phyloP scores from a whole-genome alignment of 1,139 yeast species.

The Suhomyces chickasaworum region DNA sequence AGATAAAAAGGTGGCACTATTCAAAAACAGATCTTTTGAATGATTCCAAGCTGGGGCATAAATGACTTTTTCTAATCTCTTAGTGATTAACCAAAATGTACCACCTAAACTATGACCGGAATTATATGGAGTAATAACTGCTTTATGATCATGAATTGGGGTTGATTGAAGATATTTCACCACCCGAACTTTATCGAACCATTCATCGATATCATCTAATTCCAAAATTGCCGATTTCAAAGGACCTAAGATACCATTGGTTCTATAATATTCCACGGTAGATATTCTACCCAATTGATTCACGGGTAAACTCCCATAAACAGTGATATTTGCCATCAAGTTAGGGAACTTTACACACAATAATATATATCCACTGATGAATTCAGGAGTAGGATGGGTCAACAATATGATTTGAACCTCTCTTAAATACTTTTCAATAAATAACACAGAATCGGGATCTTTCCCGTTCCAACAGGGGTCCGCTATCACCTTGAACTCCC shows the following conservation, averaged over 20 bases:
- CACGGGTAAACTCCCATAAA: slow-evolving; percentile 87
- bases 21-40: slow-evolving; percentile 80
- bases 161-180: slow-evolving; percentile 81
- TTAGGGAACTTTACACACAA: slow-evolving; percentile 63
- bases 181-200: slow-evolving; percentile 68
- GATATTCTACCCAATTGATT: slow-evolving; percentile 83
- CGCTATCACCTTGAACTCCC: slow-evolving; percentile 54
- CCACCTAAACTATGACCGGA: slow-evolving; percentile 97
- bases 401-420: slow-evolving; percentile 68
- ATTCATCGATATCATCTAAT: slow-evolving; percentile 72
- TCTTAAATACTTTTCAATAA: slow-evolving; percentile 48
- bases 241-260: slow-evolving; percentile 77
- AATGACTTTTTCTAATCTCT: slow-evolving; percentile 73
- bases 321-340: slow-evolving; percentile 65
- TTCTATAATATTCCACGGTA: slow-evolving; percentile 77
- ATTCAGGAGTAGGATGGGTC: slow-evolving; percentile 84
- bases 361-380: slow-evolving; percentile 77
- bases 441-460: slow-evolving; percentile 37
- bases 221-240: slow-evolving; percentile 62
- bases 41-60: slow-evolving; percentile 97
- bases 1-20: slow-evolving; percentile 71
- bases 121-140: slow-evolving; percentile 77
- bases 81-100: slow-evolving; percentile 76
- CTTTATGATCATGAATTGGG: slow-evolving; percentile 59
- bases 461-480: slow-evolving; percentile 77